Percentiles rank a stretch among this genome's conserved stretches.
These are phyloP conservation scores for Inga leiocalycina DNA, from an alignment of 306 rosid genomes.

Conservation along the genomic window DNA sequence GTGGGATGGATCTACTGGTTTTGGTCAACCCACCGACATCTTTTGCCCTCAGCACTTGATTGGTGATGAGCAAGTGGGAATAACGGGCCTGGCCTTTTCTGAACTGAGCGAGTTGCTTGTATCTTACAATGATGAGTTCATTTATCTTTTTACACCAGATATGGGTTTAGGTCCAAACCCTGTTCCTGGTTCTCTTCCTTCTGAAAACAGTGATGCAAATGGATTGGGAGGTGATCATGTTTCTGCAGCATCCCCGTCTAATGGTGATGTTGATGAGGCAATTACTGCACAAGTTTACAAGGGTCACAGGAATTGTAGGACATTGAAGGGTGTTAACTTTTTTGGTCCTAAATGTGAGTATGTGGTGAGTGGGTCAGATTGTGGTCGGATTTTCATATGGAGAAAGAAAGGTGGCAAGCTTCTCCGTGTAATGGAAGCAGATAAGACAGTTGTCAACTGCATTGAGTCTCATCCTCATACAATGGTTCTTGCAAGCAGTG, in stretches of 20 bases:
- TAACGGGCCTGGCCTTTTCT: slow-evolving; percentile 96
- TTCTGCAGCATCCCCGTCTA: slow-evolving; percentile 37
- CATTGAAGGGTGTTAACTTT: slow-evolving; percentile 91
- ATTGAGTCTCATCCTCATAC: slow-evolving; percentile 90
- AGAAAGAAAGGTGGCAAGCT: slow-evolving; percentile 83
- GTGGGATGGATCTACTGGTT: slow-evolving; percentile 76
- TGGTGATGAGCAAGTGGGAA: slow-evolving; percentile 63
- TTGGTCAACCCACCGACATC: slow-evolving; percentile 66
- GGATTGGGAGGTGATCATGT: slow-evolving; percentile 50
- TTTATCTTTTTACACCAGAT: slow-evolving; percentile 81
- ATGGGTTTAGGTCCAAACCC: slow-evolving; percentile 84
- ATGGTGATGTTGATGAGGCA: slow-evolving; percentile 46
- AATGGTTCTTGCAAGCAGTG: slow-evolving; percentile 92
- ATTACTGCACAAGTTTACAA: slow-evolving; percentile 68
- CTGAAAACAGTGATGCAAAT: slow-evolving; percentile 52
- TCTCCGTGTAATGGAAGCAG: slow-evolving; percentile 94
- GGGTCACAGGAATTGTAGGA: slow-evolving; percentile 81
- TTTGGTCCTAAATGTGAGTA: slow-evolving; percentile 91
- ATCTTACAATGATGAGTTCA: slow-evolving; percentile 75
- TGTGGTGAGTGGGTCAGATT: slow-evolving; percentile 96
- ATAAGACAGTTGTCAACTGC: slow-evolving; percentile 78
- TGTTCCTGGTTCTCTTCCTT: slow-evolving; percentile 28
- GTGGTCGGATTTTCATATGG: slow-evolving; percentile 97
- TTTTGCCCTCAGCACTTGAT: slow-evolving; percentile 83
- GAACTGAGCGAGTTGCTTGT: slow-evolving; percentile 92